Base-by-base conservation (phyloP, 441 rosid genomes). In the Adansonia grandidieri region DNA sequence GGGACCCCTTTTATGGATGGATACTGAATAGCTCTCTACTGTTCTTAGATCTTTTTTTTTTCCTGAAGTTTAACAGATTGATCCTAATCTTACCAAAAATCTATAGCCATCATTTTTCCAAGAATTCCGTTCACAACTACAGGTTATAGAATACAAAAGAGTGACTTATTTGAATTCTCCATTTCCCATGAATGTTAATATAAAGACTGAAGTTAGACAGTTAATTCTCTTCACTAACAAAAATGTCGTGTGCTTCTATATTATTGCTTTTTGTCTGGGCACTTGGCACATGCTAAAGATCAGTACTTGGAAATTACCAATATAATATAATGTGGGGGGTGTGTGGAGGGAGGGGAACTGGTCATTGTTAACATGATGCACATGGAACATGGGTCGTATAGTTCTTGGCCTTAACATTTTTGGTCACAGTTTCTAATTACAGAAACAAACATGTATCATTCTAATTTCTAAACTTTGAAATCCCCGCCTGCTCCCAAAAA, bases 221-320 rank as follows among this genome's bases (percentile, higher is more conserved):
- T 11, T n/a, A 51, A 3, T 6, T 13, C 57, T 53, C n/a, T 53
- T 14, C 19, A 53, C 2, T 5, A 53, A 53, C 57, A 53, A 53
- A 10, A 13, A 13, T 53, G 57, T 53, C 5, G 17, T 53, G 32
- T 11, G 7, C 37, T 50, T 8, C 70, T 62, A 75, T 63, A 53
- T 67, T 50, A 47, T 44, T 57, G 60, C 62, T 28, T 71, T 79
- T 72, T 66, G 75, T 74, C 84, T 77, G 54, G 65, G 58, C 54
- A 14, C 60, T 37, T 63, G 7, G 77, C 85, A 80, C 84, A 76
- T 80, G 84, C 82, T 15, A n/a, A 40, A 74, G 70, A 64, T 69
- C 73, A 72, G 80, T n/a, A 47, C 20, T 60, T 5, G 14, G 63
- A 45, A 67, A 77, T 56, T 9, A 56, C 61, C 44, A 15, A 58